Evolutionary conservation across 2,329 filamentous ascomycete genomes (phyloP), one percentile per base, ranked within the genome.

Genomic region (Diaporthe sp.): DNA sequence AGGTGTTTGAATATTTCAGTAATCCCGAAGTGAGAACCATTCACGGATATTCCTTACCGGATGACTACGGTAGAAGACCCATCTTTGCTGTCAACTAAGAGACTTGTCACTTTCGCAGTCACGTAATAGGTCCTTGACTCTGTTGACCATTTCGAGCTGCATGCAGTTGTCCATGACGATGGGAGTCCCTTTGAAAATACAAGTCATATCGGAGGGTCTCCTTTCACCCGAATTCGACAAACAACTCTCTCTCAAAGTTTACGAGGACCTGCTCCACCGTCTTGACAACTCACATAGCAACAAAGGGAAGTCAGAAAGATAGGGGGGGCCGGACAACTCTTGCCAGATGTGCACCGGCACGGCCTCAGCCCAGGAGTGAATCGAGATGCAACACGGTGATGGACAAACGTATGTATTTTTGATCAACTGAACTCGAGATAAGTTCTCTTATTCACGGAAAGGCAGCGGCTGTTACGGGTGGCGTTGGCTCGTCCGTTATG

Each of bases 1-100:
- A 63, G 57, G 57, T 28, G 39, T 68, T 68, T 68, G 47, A 28
- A 53, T 42, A 53, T 28, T 68, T 68, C 65, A 28, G 44, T 25
- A 39, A 68, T 68, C 65, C 65, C 47, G 65, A 20, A 51, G 22
- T 25, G 49, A 25, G 28, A 15, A 25, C 12, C 49, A 6, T 53
- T 25, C 22, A 12, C 34, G 13, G 47, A 12, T 3, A 20, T n/a
- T n/a, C 12, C 10, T n/a, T 49, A 37, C 44, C 28, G 44, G 37
- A 49, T 34, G 20, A 34, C 25, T 22, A 22, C 12, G 2, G 5
- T 22, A 4, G 17, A 17, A 13, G 25, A 25, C 20, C 25, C 25
- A 15, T 47, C 42, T 31, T 65, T n/a, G 22, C 44, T 9, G 61
- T 51, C 47, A 37, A 12, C 3, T 9, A 17, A 20, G 10, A 5